A percentile compares a stretch with the other conserved stretches of the same genome.
Conservation (phyloP, 2,329 filamentous ascomycete species). For the Colletotrichum sojae region DNA sequence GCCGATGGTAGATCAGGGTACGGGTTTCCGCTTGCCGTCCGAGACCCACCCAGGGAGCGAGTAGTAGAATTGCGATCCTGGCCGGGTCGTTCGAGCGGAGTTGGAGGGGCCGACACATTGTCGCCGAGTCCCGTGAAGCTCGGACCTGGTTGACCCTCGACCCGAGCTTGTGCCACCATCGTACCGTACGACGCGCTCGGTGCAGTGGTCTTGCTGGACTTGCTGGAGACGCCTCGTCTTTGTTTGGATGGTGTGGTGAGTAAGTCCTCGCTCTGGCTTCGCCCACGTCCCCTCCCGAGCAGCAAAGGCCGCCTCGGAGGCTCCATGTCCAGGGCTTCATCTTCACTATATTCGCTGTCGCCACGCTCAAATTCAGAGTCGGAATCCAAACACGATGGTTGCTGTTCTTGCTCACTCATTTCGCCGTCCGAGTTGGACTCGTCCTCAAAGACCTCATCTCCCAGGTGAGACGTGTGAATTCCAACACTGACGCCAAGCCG, state of each 20-base stretch:
- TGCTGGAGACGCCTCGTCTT: slow-evolving; percentile 34
- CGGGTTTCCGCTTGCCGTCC: slow-evolving; percentile 34
- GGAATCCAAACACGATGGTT: slow-evolving; percentile 47
- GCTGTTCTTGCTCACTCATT: slow-evolving; percentile 57
- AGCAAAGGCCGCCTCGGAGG: slow-evolving; percentile 40
- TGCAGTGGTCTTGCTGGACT: slow-evolving; percentile 26
- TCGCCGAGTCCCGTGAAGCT: slow-evolving; percentile 21
- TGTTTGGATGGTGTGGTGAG: slow-evolving; percentile 31
- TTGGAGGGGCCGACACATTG: slow-evolving; percentile 36
- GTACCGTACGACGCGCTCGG: slow-evolving; percentile 46
- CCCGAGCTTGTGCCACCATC: slow-evolving; percentile 38
- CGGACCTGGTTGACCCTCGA: slow-evolving; percentile 31
- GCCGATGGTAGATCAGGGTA: slow-evolving; percentile 13
- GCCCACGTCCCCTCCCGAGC: slow-evolving; percentile 34
- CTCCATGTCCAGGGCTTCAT: slow-evolving; percentile 42
- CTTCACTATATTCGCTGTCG: slow-evolving; percentile 50
- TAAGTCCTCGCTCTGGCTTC: slow-evolving; percentile 39
- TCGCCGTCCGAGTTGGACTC: slow-evolving; percentile 50
- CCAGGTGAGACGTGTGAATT: slow-evolving; percentile 82
- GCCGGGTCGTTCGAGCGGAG: slow-evolving; percentile 30
- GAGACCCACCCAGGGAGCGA: slow-evolving; percentile 34
- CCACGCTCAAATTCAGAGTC: slow-evolving; percentile 52
- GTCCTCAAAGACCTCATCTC: slow-evolving; percentile 70
- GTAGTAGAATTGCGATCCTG: slow-evolving; percentile 34
- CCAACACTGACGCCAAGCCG: slow-evolving; percentile 77